A percentile compares a stretch with the other conserved stretches of the same genome.
Evolutionary conservation across 257 asterid species (phyloP).

Genomic region (Ligustrum vulgare): DNA sequence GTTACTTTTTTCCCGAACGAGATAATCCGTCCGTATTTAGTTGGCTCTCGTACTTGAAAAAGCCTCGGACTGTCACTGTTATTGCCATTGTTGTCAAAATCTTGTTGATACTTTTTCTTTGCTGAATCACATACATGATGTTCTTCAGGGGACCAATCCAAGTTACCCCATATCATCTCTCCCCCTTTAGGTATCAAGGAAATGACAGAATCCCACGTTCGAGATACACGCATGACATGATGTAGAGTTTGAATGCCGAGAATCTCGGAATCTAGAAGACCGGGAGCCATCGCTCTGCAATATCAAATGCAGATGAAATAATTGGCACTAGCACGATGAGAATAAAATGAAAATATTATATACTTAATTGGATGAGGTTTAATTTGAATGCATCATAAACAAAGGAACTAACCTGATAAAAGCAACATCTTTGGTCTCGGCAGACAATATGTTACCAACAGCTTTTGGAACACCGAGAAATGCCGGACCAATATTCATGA

Average conservation of each 20-base stretch:
- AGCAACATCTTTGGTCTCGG: constrained; percentile 89
- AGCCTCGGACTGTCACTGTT: constrained; percentile 27
- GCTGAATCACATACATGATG: constrained; percentile 52
- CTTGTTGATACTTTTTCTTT: constrained; percentile 25
- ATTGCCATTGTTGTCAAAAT: constrained; percentile 32
- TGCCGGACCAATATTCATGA: constrained; percentile 77
- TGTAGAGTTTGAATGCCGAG: constrained; percentile 73
- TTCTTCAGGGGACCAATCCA: constrained; percentile 89
- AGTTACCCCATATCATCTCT: constrained; percentile 82
- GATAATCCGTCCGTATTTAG: constrained; percentile 68
- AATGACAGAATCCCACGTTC: constrained; percentile 87
- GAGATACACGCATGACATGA: constrained; percentile 66
- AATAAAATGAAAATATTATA: neutral
- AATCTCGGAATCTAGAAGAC: constrained; percentile 64
- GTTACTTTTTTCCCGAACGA: constrained; percentile 74
- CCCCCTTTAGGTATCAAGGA: constrained; percentile 95
- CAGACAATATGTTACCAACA: constrained; percentile 64
- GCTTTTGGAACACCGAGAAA: constrained; percentile 93
- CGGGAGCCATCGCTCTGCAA: constrained; percentile 81
- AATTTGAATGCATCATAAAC: neutral
- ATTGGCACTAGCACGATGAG: neutral
- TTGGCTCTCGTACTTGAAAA: constrained; percentile 41
- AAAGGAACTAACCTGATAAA: constrained; percentile 54
- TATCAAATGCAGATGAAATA: neutral
- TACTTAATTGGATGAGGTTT: neutral